phyloP scores from a whole-genome alignment of 306 rosid species.

The Vigna nakashimae region DNA sequence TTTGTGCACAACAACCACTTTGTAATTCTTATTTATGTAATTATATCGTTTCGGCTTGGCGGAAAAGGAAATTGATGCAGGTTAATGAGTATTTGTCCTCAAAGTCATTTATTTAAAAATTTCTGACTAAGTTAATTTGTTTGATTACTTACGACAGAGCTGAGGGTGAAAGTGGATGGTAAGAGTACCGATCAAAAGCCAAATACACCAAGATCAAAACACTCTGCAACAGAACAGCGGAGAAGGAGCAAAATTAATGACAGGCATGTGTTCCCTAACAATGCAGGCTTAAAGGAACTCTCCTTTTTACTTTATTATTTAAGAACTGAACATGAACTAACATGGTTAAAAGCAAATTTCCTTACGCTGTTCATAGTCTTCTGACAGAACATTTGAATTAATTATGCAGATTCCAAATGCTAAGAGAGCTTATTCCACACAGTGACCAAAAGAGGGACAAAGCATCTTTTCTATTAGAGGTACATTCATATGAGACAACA shows the following conservation, averaged over 20 bases:
- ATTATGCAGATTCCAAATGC: constrained; percentile 84
- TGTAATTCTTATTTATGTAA: neutral
- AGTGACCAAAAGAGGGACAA: constrained; percentile 99
- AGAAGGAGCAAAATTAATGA: constrained; percentile 98
- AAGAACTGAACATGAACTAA: constrained; percentile 20
- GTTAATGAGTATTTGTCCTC: neutral
- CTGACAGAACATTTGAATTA: constrained; percentile 34
- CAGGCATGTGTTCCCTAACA: constrained; percentile 59
- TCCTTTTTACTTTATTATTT: neutral
- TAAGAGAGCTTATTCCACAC: constrained; percentile 92
- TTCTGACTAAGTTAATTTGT: constrained; percentile 26
- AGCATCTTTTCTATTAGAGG: constrained; percentile 97
- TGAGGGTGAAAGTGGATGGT: constrained; percentile 71
- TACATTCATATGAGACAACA: constrained; percentile 39
- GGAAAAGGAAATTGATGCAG: neutral
- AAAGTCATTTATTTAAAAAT: constrained; percentile 8
- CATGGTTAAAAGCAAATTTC: constrained; percentile 6
- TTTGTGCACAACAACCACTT: neutral
- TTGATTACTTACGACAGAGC: constrained; percentile 50
- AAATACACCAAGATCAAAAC: constrained; percentile 95
- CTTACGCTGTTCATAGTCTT: constrained; percentile 26
- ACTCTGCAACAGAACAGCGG: constrained; percentile 98
- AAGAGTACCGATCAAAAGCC: constrained; percentile 83
- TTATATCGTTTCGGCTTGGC: neutral
- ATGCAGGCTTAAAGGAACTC: constrained; percentile 6